Evolutionary conservation across 352 stramenopile species (phyloP), one percentile per base, ranked within the genome.

Genomic region (Paralagenidium karlingii): DNA sequence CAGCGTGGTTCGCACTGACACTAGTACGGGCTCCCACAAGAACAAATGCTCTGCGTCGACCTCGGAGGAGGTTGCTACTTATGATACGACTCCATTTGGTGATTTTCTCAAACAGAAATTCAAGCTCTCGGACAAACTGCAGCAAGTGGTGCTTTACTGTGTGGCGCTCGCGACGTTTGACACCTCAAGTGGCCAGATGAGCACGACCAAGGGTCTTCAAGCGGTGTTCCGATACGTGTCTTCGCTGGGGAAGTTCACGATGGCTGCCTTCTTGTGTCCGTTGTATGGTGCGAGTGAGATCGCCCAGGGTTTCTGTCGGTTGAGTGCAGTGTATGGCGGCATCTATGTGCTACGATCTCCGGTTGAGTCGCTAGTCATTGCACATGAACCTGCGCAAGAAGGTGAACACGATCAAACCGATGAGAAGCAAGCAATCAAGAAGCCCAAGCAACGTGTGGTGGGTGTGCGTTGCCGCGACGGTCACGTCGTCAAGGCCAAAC

Each of bases 261-360:
- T 68, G 21, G 92, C 82, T 8, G 79, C 81, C 1, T 94, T 93
- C 47, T 48, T 95, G 12, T 56, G 69, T 2, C 75, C 82, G 20
- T 47, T 91, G 16, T 95, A 91, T 33, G 82, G 82, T 12, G 64
- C 89, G 13, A 81, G 78, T 19, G 82, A 95, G 57, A 54, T 95
- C 21, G 62, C 77, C 1, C 82, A 94, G 59, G 84, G 69, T 31
- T 95, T 95, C 51, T 92, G 82, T 57, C 70, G 81, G 0, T 47
- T 94, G 18, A 69, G 68, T 34, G 81, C 81, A 1, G 80, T 94
- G n/a, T 83, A 94, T 47, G 78, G 80, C 3, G 81, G 69, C 10
- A 66, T 91, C 24, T 95, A 93, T 47, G 65, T 94, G 9, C 60
- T 95, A 10, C 60, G 74, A 21, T 67, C 68, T 20, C 68, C 73